Evolutionary conservation across 2,329 filamentous ascomycete species (phyloP).

Genomic region (Pleurostoma richardsiae): DNA sequence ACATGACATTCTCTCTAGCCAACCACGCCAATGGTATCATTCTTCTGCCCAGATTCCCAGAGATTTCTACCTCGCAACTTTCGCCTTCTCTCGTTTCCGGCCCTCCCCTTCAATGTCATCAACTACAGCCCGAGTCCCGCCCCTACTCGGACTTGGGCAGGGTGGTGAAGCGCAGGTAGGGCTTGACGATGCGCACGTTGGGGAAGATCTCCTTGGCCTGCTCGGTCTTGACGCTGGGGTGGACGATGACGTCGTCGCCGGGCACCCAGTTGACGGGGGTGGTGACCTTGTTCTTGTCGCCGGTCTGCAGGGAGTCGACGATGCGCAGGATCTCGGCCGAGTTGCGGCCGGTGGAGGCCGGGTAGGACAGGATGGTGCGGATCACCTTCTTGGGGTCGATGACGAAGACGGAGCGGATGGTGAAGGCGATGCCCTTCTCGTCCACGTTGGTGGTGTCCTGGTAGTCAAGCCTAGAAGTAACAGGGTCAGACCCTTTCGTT

Average conservation of each 20-base stretch:
- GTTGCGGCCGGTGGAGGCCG: constrained; percentile 84
- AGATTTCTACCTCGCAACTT: too few species aligned
- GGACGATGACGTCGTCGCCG: constrained; percentile 89
- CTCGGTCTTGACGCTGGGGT: constrained; percentile 74
- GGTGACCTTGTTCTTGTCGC: constrained; percentile 82
- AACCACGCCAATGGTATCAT: too few species aligned
- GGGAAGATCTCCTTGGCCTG: constrained; percentile 87
- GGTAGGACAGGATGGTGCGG: constrained; percentile 87
- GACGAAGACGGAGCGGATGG: constrained; percentile 91
- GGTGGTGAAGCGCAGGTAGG: constrained; percentile 69
- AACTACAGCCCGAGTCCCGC: too few species aligned
- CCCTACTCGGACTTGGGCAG: constrained; percentile 39
- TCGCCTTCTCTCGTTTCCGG: too few species aligned
- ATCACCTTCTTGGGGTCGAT: constrained; percentile 94
- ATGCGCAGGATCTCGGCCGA: constrained; percentile 74
- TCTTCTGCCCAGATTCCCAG: too few species aligned
- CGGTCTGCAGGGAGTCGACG: constrained; percentile 73
- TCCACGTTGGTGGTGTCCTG: constrained; percentile 79
- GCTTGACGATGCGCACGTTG: constrained; percentile 63
- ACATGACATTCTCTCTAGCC: too few species aligned
- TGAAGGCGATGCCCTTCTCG: constrained; percentile 80
- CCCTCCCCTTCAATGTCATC: too few species aligned
- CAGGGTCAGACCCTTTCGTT: neutral
- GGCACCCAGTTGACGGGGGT: constrained; percentile 88
- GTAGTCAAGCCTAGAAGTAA: constrained; percentile 58